Evolutionary conservation across 1,139 yeast species (phyloP).

Genomic region (Kodamaea sp.): DNA sequence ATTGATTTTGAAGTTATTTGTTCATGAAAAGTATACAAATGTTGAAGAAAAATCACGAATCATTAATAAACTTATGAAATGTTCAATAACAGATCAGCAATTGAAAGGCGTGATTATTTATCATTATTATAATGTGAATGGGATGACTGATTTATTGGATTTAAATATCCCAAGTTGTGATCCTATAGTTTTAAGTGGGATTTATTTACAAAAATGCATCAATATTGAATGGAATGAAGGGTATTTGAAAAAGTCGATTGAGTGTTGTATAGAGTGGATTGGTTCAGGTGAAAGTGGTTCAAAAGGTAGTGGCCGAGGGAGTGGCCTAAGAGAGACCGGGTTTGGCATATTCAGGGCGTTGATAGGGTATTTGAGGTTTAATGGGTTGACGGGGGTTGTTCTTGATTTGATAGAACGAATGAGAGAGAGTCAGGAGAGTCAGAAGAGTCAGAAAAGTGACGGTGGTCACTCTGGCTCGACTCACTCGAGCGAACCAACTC

Average conservation of each 20-base stretch:
- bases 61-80: constrained; percentile 14
- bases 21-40: constrained; percentile 10
- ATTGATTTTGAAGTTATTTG: constrained; percentile 5
- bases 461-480: no score
- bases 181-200: constrained; percentile 18
- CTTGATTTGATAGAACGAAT: constrained; percentile 17
- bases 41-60: constrained; percentile 11
- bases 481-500: no score
- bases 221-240: constrained; percentile 21
- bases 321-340: no score
- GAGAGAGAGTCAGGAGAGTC: no score
- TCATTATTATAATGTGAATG: constrained; percentile 22
- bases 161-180: constrained; percentile 3
- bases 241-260: constrained; percentile 13
- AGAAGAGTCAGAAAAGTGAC: no score
- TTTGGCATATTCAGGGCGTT: constrained; percentile 27
- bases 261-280: constrained; percentile 12
- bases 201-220: constrained; percentile 18
- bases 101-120: constrained; percentile 14
- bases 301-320: no score
- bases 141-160: constrained; percentile 15
- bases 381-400: constrained; percentile 29
- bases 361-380: constrained; percentile 34
- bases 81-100: constrained; percentile 11
- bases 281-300: no score